phyloP scores from a whole-genome alignment of 2,329 filamentous ascomycete species.

The Penicillium sp. region DNA sequence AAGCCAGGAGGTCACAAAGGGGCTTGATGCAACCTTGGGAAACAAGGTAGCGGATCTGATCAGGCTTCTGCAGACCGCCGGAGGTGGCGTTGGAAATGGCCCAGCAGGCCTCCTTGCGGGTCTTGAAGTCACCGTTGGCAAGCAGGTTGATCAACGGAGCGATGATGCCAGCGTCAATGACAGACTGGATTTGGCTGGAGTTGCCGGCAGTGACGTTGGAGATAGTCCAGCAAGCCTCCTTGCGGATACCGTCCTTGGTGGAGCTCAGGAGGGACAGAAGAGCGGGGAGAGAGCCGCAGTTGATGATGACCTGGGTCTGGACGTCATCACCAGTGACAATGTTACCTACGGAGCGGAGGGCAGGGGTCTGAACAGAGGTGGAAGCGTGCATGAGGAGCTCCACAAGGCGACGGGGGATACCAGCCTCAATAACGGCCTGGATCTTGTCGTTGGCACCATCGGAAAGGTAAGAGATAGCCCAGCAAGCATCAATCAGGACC shows the following conservation, averaged over 20 bases:
- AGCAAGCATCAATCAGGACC: slow-evolving; percentile 97
- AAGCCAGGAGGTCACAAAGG: slow-evolving; percentile 88
- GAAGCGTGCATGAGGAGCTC: slow-evolving; percentile 98
- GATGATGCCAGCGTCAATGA: slow-evolving; percentile 96
- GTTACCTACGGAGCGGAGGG: slow-evolving; percentile 94
- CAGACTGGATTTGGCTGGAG: slow-evolving; percentile 93
- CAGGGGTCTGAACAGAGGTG: slow-evolving; percentile 96
- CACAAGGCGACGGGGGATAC: slow-evolving; percentile 92
- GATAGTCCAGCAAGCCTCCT: slow-evolving; percentile 99
- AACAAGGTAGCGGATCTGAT: slow-evolving; percentile 96
- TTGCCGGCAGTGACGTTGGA: slow-evolving; percentile 99
- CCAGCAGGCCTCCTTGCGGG: slow-evolving; percentile 98
- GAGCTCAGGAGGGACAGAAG: slow-evolving; percentile 93
- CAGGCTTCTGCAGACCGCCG: slow-evolving; percentile 95
- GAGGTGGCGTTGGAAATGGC: slow-evolving; percentile 98
- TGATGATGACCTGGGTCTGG: slow-evolving; percentile 99
- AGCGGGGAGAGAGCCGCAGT: slow-evolving; percentile 89
- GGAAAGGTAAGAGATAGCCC: slow-evolving; percentile 98
- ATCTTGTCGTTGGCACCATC: slow-evolving; percentile 99
- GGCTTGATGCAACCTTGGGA: slow-evolving; percentile 94
- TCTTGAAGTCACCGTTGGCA: slow-evolving; percentile 97
- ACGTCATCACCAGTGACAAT: slow-evolving; percentile 98
- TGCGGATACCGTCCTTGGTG: slow-evolving; percentile 97
- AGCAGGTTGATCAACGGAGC: slow-evolving; percentile 93
- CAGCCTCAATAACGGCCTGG: slow-evolving; percentile 96